Percentiles rank a stretch among this genome's conserved stretches.
Evolutionary conservation across 768 basidiomycete species (phyloP).

Genomic region (Pleurotus giganteus): DNA sequence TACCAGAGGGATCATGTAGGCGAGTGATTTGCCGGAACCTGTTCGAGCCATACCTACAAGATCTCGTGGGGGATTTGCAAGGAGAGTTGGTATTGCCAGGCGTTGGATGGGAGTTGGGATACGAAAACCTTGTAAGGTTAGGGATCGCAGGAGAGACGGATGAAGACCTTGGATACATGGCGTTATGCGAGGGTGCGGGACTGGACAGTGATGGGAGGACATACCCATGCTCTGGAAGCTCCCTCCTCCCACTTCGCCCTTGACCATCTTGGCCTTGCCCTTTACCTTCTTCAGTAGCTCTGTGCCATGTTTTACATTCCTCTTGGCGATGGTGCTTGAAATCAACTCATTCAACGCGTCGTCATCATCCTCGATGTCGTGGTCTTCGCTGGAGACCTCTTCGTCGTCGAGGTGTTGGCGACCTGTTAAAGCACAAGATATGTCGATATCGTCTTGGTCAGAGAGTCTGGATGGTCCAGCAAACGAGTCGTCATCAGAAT

Average conservation of each 20-base stretch:
- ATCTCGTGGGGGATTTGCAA: slow-evolving; percentile 83
- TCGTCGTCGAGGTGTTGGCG: slow-evolving; percentile 32
- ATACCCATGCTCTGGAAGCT: slow-evolving; percentile 96
- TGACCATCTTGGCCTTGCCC: slow-evolving; percentile 64
- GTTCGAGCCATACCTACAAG: slow-evolving; percentile 98
- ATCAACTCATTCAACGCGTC: slow-evolving; percentile 67
- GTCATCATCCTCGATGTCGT: slow-evolving; percentile 50
- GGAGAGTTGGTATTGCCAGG: slow-evolving; percentile 79
- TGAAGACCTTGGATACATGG: slow-evolving; percentile 59
- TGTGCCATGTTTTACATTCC: slow-evolving; percentile 73
- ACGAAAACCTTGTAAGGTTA: slow-evolving; percentile 91
- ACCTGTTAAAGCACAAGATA: slow-evolving; percentile 58
- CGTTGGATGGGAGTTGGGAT: slow-evolving; percentile 97
- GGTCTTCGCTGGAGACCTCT: slow-evolving; percentile 13
- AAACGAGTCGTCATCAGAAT: slow-evolving; percentile 12
- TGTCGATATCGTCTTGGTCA: slow-evolving; percentile 50
- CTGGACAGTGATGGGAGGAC: slow-evolving; percentile 22
- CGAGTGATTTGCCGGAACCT: slow-evolving; percentile 96
- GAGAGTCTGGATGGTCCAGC: slow-evolving; percentile 7
- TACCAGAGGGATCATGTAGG: slow-evolving; percentile 90
- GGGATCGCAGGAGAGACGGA: slow-evolving; percentile 77
- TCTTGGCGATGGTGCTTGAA: slow-evolving; percentile 64
- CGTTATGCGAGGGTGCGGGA: slow-evolving; percentile 5
- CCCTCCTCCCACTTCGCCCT: slow-evolving; percentile 85
- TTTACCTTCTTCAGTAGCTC: slow-evolving; percentile 75